Base-by-base conservation (phyloP, 2,329 filamentous ascomycete genomes). In the Calonectria henricotiae region DNA sequence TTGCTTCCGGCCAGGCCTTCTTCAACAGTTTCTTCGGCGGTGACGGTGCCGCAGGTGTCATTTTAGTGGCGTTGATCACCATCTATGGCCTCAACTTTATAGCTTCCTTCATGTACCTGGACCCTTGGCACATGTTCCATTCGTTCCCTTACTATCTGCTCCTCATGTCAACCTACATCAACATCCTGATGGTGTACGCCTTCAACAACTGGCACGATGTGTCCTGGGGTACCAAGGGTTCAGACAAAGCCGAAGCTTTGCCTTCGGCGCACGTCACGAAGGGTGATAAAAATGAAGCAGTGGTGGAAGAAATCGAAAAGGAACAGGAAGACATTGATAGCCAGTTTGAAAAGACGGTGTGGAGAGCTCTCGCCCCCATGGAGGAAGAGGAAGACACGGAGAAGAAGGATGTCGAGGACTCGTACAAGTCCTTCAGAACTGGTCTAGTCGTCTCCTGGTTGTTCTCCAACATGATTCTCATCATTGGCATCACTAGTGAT, bases 101-200 rank as follows among this genome's bases (percentile, higher is more conserved):
- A 27, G 75, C 75, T 0, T 76, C 75, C 6, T 76, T 76, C 68
- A 49, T 76, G 20, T 76, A 76, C 30, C 75, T 76, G n/a, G 75
- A 76, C 49, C 75, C 75, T 1, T 76, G 75, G 75, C 75, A 76
- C 70, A 76, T 76, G 75, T 76, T 76, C 65, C 75, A 76, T 72
- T 76, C 75, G 0, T 76, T 76, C 70, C 75, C 75, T 9, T 75
- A 76, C 39, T 76, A 76, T 55, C 67, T 76, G 12, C 63, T 76
- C 1, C 73, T 76, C 27, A 76, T 76, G 75, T 76, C 75, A 1
- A 76, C 75, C 13, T 76, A 76, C n/a, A 76, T 76, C 69, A 76
- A 76, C 64, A 76, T 76, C 3, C 70, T 76, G 9, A 76, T 76
- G 75, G 75, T 76, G 5, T 76, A 76, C 43, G 75, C 75, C 64